phyloP scores from a whole-genome alignment of 73 alveolate genomes.

The Symbiodinium natans region DNA sequence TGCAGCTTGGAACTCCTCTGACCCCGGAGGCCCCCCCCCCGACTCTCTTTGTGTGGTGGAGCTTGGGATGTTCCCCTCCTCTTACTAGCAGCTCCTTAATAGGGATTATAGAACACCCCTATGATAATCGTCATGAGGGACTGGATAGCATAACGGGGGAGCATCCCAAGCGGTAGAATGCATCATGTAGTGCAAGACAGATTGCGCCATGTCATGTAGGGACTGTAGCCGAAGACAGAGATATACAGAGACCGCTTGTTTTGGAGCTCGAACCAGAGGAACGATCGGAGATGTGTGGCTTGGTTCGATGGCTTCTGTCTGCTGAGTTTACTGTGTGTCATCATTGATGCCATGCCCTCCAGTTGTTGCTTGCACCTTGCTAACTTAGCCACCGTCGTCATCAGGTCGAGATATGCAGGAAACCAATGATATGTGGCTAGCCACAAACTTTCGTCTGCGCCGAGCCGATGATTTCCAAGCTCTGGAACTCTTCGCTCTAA shows the following conservation, averaged over 20 bases:
- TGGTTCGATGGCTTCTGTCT: neutral
- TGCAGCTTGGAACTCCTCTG: constrained; percentile 4
- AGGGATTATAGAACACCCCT: no score
- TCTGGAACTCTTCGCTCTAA: constrained; percentile 36
- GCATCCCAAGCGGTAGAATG: no score
- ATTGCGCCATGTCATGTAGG: no score
- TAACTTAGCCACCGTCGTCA: neutral
- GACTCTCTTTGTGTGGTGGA: no score
- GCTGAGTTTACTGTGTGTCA: neutral
- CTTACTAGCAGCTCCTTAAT: no score
- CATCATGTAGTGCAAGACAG: no score
- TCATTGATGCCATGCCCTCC: neutral
- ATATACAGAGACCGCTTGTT: no score
- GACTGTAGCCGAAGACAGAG: no score
- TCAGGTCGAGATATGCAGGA: constrained; percentile 9
- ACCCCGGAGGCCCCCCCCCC: neutral
- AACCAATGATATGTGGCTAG: neutral
- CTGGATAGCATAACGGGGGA: no score
- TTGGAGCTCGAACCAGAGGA: constrained; percentile 23
- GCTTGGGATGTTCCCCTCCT: no score
- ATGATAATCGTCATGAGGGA: no score
- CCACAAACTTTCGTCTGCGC: constrained; percentile 53
- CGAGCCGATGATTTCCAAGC: constrained; percentile 70
- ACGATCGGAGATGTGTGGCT: constrained; percentile 27
- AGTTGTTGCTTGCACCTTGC: neutral